phyloP scores from a whole-genome alignment of 768 basidiomycete genomes.

The Chiua virens region DNA sequence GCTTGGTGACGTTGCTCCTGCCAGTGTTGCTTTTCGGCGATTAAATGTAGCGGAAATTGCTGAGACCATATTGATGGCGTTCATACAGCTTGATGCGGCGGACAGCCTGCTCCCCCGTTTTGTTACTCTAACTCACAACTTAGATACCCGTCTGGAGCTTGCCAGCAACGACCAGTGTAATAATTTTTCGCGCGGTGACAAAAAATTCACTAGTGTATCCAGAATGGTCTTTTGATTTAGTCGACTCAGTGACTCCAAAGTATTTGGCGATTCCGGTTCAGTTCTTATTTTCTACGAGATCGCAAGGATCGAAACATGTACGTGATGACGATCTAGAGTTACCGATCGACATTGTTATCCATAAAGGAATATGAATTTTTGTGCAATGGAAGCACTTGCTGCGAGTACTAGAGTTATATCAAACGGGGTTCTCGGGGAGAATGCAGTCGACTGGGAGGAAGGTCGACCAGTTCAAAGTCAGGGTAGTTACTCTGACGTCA shows the following conservation, averaged over 20 bases:
- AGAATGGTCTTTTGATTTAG: too few species aligned
- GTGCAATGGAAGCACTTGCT: conserved; percentile 12
- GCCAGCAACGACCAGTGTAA: background rate
- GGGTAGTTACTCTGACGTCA: background rate
- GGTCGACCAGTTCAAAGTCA: too few species aligned
- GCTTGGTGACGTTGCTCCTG: conserved; percentile 7
- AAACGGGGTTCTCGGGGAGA: too few species aligned
- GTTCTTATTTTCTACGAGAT: too few species aligned
- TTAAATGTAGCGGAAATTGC: conserved; percentile 27
- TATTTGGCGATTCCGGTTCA: too few species aligned
- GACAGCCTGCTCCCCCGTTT: conserved; percentile 1
- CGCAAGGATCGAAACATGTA: background rate
- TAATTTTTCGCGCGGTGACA: background rate
- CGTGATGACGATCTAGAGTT: conserved; percentile 1
- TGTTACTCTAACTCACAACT: conserved; percentile 6
- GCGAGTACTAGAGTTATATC: too few species aligned
- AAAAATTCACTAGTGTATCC: background rate
- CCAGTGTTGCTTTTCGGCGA: conserved; percentile 16
- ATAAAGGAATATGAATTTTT: conserved; percentile 9
- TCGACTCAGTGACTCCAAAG: too few species aligned
- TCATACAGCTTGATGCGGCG: conserved; percentile 7
- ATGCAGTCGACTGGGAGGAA: too few species aligned
- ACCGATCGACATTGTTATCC: conserved; percentile 10
- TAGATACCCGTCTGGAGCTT: too few species aligned
- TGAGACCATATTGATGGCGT: conserved; percentile 8